Percentiles rank a stretch among this genome's conserved stretches.
Conservation (phyloP, 106 monocot genomes). For the Dendrobium huoshanense region DNA sequence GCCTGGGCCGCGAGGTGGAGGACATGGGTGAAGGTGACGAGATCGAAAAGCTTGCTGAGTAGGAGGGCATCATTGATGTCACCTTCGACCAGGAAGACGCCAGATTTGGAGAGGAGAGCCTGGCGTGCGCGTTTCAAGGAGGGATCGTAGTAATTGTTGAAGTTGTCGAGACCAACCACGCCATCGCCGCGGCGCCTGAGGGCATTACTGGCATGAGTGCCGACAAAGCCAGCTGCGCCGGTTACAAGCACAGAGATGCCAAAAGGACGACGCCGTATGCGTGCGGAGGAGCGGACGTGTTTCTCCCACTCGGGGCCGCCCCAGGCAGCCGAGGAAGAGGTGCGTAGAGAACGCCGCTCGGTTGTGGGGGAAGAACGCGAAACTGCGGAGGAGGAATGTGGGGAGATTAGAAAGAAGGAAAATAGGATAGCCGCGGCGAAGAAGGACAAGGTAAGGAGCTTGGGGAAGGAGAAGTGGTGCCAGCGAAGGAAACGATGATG, state of each 20-base stretch:
- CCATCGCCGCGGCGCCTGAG: slow-evolving; percentile 25
- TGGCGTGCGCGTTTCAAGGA: slow-evolving; percentile 20
- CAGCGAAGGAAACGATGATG: slow-evolving; percentile 4
- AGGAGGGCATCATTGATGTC: slow-evolving; percentile 18
- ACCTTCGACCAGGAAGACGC: slow-evolving; percentile 18
- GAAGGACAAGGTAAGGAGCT: slow-evolving; percentile 4
- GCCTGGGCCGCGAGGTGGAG: slow-evolving; percentile 25
- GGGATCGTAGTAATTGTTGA: slow-evolving; percentile 29
- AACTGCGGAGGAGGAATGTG: neutral
- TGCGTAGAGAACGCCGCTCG: slow-evolving; percentile 10
- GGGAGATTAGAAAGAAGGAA: slow-evolving; percentile 12
- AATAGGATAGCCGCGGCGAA: slow-evolving; percentile 16
- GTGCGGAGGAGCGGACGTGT: slow-evolving; percentile 15
- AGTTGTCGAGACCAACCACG: slow-evolving; percentile 19
- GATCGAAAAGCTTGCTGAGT: slow-evolving; percentile 14
- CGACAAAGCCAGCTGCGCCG: slow-evolving; percentile 25
- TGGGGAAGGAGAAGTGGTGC: neutral
- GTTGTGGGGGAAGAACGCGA: neutral
- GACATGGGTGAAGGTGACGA: slow-evolving; percentile 21
- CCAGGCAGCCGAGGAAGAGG: slow-evolving; percentile 1
- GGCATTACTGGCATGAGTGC: slow-evolving; percentile 15
- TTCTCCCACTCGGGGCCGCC: slow-evolving; percentile 25
- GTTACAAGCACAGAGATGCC: slow-evolving; percentile 18
- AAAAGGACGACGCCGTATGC: slow-evolving; percentile 2
- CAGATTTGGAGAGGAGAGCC: slow-evolving; percentile 11